These are phyloP conservation scores for Endogone sp. DNA, from an alignment of 192 early-diverging fungal species.

Conservation along the genomic window DNA sequence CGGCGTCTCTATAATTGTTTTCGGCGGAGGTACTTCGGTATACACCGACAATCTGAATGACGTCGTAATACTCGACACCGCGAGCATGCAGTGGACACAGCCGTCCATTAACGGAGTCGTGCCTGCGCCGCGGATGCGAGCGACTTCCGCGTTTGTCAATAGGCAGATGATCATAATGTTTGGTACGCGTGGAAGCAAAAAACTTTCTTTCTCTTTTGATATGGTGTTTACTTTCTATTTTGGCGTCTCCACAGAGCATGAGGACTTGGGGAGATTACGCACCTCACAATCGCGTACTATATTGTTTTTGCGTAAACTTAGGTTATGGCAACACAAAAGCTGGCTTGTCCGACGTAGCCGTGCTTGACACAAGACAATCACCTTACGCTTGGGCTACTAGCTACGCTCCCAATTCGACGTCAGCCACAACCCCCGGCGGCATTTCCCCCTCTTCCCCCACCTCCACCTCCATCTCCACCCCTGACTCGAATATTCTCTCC, in stretches of 20 bases:
- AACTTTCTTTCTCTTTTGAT: background rate
- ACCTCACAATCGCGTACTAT: too few species aligned
- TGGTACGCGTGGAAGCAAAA: background rate
- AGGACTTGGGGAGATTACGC: too few species aligned
- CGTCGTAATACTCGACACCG: background rate
- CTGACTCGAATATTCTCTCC: background rate
- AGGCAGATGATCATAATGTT: background rate
- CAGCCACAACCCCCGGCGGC: background rate
- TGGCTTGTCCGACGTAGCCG: background rate
- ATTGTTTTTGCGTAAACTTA: background rate
- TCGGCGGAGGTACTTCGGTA: background rate
- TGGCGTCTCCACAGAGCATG: background rate
- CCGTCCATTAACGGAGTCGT: background rate
- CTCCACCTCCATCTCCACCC: background rate
- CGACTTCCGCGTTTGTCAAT: background rate
- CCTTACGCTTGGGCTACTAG: background rate
- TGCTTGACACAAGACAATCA: background rate
- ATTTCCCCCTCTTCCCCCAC: background rate
- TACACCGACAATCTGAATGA: background rate
- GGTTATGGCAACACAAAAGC: background rate
- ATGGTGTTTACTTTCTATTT: background rate
- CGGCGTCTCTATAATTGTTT: background rate
- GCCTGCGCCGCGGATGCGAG: background rate
- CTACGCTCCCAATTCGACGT: background rate
- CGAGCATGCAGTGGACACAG: background rate